Percentiles rank a stretch among this genome's conserved stretches.
Evolutionary conservation across 2,329 filamentous ascomycete species (phyloP).

Genomic region (Pestalotiopsis sp.): DNA sequence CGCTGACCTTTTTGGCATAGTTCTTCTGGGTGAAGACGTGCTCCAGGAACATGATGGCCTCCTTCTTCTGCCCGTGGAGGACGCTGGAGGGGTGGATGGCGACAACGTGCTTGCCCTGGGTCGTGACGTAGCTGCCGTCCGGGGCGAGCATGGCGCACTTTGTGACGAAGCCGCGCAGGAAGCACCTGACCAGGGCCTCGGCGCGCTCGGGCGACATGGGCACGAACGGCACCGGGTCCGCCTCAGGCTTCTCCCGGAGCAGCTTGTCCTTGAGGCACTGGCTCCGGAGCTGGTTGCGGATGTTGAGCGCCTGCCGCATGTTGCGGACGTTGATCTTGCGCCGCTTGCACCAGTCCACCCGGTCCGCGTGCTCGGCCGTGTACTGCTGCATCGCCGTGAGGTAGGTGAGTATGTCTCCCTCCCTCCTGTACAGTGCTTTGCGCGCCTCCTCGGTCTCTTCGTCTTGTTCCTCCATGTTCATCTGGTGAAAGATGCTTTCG

Average conservation of each 20-base stretch:
- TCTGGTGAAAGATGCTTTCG: conserved; percentile 63
- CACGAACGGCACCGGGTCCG: conserved; percentile 59
- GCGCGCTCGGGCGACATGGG: conserved; percentile 58
- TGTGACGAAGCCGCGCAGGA: conserved; percentile 61
- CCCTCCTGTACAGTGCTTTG: conserved; percentile 60
- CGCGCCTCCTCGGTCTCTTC: conserved; percentile 57
- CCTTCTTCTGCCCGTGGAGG: conserved; percentile 63
- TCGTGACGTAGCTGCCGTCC: conserved; percentile 63
- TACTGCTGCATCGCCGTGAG: conserved; percentile 66
- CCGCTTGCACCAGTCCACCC: conserved; percentile 59
- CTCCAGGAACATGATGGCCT: conserved; percentile 71
- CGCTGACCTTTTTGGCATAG: conserved; percentile 68
- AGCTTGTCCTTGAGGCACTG: conserved; percentile 58
- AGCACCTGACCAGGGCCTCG: conserved; percentile 59
- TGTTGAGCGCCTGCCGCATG: conserved; percentile 65
- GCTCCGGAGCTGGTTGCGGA: conserved; percentile 62
- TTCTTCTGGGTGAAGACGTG: conserved; percentile 69
- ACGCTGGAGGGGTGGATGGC: conserved; percentile 66
- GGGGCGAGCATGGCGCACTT: conserved; percentile 64
- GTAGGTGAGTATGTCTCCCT: conserved; percentile 68
- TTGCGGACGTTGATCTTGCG: conserved; percentile 61
- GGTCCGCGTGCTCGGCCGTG: conserved; percentile 56
- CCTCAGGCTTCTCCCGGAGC: conserved; percentile 44
- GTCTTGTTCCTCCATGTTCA: conserved; percentile 58
- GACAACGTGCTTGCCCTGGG: conserved; percentile 61